Evolutionary conservation across 2,329 filamentous ascomycete species (phyloP).

Genomic region (Ceratocystis ficicola): DNA sequence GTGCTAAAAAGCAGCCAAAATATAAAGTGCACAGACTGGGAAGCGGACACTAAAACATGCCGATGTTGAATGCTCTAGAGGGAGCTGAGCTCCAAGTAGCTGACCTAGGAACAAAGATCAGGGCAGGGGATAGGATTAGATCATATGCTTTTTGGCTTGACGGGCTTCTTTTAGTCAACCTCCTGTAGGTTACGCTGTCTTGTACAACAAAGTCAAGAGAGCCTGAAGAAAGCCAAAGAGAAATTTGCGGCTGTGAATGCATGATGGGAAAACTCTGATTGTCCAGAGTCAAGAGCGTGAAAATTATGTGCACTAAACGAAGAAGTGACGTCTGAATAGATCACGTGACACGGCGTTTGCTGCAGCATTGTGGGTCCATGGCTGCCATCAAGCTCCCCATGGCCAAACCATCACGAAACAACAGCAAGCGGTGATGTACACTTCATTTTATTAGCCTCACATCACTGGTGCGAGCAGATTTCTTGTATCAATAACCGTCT

Average conservation of each 20-base stretch:
- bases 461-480: neutral
- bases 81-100: neutral
- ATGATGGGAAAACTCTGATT: no score
- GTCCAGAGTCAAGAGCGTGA: neutral
- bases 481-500: neutral
- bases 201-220: no score
- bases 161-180: no score
- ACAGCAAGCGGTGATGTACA: neutral
- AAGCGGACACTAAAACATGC: neutral
- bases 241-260: no score
- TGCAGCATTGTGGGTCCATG: conserved; percentile 1
- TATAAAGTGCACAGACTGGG: conserved; percentile 7
- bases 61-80: neutral
- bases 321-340: neutral
- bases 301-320: neutral
- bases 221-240: no score
- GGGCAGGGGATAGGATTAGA: neutral
- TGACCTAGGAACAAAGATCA: neutral
- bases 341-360: conserved; percentile 1
- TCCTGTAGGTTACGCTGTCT: no score
- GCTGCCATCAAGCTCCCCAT: neutral
- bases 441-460: neutral
- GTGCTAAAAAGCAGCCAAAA: neutral
- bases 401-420: neutral
- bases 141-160: no score